phyloP scores from a whole-genome alignment of 2,329 filamentous ascomycete genomes.

The Alternaria sp. region DNA sequence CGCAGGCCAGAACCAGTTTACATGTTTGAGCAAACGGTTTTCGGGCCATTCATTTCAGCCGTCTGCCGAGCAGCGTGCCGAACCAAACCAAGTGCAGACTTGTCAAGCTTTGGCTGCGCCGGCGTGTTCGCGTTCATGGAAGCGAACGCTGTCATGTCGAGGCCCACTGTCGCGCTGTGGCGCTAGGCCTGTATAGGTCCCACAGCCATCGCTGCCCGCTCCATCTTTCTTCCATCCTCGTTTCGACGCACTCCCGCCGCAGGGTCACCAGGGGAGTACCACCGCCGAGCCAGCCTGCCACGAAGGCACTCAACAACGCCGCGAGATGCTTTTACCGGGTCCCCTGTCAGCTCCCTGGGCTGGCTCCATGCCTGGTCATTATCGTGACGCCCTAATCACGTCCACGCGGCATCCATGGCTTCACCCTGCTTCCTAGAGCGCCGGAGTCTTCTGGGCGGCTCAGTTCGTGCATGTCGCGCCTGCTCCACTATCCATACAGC shows the following conservation, averaged over 20 bases:
- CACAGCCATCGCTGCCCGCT: conserved; percentile 14
- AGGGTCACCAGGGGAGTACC: conserved; percentile 13
- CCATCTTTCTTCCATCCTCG: conserved; percentile 11
- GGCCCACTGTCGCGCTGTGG: conserved; percentile 19
- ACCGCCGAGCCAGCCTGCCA: conserved; percentile 5
- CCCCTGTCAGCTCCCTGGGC: conserved; percentile 7
- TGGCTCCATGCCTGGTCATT: conserved; percentile 23
- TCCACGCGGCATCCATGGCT: conserved; percentile 38
- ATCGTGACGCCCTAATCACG: conserved; percentile 21
- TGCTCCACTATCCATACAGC: conserved; percentile 5
- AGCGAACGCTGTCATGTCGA: conserved; percentile 16
- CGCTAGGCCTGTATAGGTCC: conserved; percentile 26
- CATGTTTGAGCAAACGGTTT: conserved; percentile 19
- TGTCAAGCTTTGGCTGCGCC: conserved; percentile 13
- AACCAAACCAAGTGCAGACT: conserved; percentile 10
- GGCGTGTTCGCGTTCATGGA: conserved; percentile 5
- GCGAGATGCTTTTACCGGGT: conserved; percentile 17
- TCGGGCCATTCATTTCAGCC: conserved; percentile 12
- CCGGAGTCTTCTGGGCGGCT: conserved; percentile 14
- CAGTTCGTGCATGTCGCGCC: conserved; percentile 22
- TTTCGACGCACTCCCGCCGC: conserved; percentile 14
- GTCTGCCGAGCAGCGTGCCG: conserved; percentile 19
- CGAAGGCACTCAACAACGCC: neutral
- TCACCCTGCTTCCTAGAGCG: conserved; percentile 16
- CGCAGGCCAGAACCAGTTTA: conserved; percentile 12